Percentiles rank a stretch among this genome's conserved stretches.
phyloP scores from a whole-genome alignment of 2,329 filamentous ascomycete genomes.

The Penicillium sp. region DNA sequence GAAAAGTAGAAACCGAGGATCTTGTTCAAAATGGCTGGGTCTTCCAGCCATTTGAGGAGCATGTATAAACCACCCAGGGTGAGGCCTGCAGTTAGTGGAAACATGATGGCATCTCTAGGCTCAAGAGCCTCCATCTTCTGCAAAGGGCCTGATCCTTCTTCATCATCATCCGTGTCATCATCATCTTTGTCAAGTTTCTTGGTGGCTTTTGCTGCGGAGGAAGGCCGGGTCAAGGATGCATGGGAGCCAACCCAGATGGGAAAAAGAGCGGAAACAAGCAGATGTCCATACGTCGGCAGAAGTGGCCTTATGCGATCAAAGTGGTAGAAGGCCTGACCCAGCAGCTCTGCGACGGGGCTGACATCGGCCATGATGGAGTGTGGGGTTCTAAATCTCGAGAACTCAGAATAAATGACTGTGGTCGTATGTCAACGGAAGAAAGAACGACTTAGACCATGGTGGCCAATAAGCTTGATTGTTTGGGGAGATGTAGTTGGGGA shows the following conservation, averaged over 20 bases:
- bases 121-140: slow-evolving; percentile 68
- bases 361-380: slow-evolving; percentile 33
- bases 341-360: slow-evolving; percentile 39
- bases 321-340: slow-evolving; percentile 47
- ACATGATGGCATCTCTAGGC: slow-evolving; percentile 78
- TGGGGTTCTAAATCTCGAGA: background rate
- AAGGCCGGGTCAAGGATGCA: slow-evolving; percentile 79
- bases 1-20: slow-evolving; percentile 84
- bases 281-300: slow-evolving; percentile 60
- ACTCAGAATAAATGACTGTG: background rate
- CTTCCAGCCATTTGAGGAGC: slow-evolving; percentile 83
- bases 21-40: slow-evolving; percentile 78
- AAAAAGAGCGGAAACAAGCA: slow-evolving; percentile 70
- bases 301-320: slow-evolving; percentile 47
- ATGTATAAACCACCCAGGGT: slow-evolving; percentile 79
- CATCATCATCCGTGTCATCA: slow-evolving; percentile 46
- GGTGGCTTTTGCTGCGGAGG: slow-evolving; percentile 69
- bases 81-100: slow-evolving; percentile 74
- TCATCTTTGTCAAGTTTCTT: slow-evolving; percentile 48
- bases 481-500: slow-evolving; percentile 2
- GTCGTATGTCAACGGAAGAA: background rate
- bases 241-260: slow-evolving; percentile 85
- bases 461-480: background rate
- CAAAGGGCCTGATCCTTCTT: slow-evolving; percentile 54
- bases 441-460: slow-evolving; percentile 17